Percentiles rank a stretch among this genome's conserved stretches.
Conservation (phyloP, 495 filamentous ascomycete genomes). For the Neurospora terricola region DNA sequence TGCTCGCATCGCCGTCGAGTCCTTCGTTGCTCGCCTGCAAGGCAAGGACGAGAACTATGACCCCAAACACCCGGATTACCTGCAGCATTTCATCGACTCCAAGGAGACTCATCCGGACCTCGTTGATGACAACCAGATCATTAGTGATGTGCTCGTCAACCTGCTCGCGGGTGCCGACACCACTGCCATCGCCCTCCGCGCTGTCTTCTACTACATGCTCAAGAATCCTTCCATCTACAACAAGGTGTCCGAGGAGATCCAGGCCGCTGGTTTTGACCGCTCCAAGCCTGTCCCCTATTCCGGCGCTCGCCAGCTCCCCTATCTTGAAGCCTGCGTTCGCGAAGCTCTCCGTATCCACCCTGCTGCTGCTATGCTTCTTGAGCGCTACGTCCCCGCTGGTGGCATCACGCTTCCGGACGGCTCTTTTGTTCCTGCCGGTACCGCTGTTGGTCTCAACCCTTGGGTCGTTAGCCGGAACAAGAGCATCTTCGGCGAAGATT, state of each 20-base stretch:
- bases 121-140: conserved; percentile 11
- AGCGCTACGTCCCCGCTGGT: conserved; percentile 34
- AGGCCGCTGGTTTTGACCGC: neutral
- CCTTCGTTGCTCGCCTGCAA: conserved; percentile 5
- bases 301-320: conserved; percentile 21
- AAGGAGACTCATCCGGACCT: conserved; percentile 13
- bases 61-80: conserved; percentile 13
- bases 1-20: conserved; percentile 5
- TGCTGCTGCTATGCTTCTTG: conserved; percentile 32
- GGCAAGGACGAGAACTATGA: conserved; percentile 9
- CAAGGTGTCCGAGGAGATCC: conserved; percentile 17
- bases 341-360: conserved; percentile 44
- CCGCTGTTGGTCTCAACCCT: conserved; percentile 19
- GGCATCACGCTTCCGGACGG: conserved; percentile 44
- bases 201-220: conserved; percentile 24
- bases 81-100: conserved; percentile 19
- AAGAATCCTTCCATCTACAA: conserved; percentile 15
- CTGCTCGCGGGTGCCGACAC: conserved; percentile 34
- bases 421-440: conserved; percentile 39
- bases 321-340: conserved; percentile 46
- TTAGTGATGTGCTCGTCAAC: conserved; percentile 22
- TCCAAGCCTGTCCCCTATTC: conserved; percentile 9
- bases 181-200: conserved; percentile 26
- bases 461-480: conserved; percentile 25
- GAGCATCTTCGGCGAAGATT: conserved; percentile 36